These are phyloP conservation scores for Lyophyllum shimeji DNA, from an alignment of 768 basidiomycete genomes.

Conservation along the genomic window DNA sequence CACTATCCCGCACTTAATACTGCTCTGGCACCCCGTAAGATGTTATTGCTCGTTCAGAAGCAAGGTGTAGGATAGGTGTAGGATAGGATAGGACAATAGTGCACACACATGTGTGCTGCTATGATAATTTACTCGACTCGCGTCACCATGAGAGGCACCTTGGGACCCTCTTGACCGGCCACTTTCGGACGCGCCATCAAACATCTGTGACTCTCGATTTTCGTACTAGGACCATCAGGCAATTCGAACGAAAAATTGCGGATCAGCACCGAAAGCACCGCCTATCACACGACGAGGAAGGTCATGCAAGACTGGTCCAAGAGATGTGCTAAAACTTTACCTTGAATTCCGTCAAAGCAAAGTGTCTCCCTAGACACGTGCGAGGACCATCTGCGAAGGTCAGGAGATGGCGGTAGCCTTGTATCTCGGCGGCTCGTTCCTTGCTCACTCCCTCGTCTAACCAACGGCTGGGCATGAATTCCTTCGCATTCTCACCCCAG, in stretches of 20 bases:
- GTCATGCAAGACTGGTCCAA: neutral
- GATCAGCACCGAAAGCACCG: constrained; percentile 39
- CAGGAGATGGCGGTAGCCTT: constrained; percentile 39
- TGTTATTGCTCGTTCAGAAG: no score
- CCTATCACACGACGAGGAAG: constrained; percentile 23
- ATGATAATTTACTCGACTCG: constrained; percentile 8
- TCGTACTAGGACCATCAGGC: constrained; percentile 32
- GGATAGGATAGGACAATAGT: no score
- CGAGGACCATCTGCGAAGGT: constrained; percentile 46
- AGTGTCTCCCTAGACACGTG: constrained; percentile 43
- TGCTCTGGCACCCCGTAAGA: no score
- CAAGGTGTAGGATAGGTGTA: no score
- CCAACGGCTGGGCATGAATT: constrained; percentile 47
- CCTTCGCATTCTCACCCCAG: constrained; percentile 45
- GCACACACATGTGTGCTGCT: no score
- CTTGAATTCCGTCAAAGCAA: constrained; percentile 43
- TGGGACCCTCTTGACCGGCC: constrained; percentile 26
- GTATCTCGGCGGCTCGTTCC: constrained; percentile 29
- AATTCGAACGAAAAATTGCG: constrained; percentile 40
- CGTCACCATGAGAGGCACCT: constrained; percentile 30
- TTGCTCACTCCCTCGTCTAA: constrained; percentile 21
- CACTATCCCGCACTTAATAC: no score
- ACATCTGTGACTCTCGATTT: constrained; percentile 27
- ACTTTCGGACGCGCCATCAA: constrained; percentile 36
- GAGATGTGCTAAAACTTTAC: constrained; percentile 15